These are phyloP conservation scores for Rhododendron simsii DNA, from an alignment of 148 eudicot species.

Conservation along the genomic window DNA sequence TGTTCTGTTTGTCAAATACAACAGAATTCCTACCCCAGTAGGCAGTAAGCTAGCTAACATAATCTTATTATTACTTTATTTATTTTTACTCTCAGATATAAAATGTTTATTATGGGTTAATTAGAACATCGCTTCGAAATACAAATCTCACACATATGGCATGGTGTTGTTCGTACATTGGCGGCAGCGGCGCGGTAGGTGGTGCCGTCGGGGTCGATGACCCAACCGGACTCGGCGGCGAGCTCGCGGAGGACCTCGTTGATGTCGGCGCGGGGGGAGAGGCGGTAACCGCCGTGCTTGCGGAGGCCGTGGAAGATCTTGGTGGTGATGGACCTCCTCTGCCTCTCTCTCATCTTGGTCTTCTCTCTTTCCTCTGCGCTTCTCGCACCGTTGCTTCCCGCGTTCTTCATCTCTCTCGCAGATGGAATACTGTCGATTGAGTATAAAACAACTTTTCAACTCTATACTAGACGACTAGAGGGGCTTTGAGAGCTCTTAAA, in stretches of 20 bases:
- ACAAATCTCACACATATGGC: too few relatives aligned
- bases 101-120: too few relatives aligned
- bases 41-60: too few relatives aligned
- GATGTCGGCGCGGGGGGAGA: slow-evolving; percentile 26
- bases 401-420: not conserved
- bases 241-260: slow-evolving; percentile 29
- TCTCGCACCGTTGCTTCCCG: not conserved
- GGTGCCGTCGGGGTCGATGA: slow-evolving; percentile 27
- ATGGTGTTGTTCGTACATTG: not conserved
- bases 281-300: slow-evolving; percentile 30
- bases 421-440: not conserved
- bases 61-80: too few relatives aligned
- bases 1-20: too few relatives aligned
- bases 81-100: too few relatives aligned
- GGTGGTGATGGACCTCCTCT: slow-evolving; percentile 27
- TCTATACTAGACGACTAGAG: too few relatives aligned
- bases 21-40: not conserved
- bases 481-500: too few relatives aligned
- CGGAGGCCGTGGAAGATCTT: slow-evolving; percentile 33
- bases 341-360: slow-evolving; percentile 29
- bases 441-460: not conserved
- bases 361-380: slow-evolving; percentile 17
- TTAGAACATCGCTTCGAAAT: too few relatives aligned
- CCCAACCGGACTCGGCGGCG: slow-evolving; percentile 32
- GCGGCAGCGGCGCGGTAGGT: slow-evolving; percentile 13